Conservation (phyloP, 495 filamentous ascomycete genomes). For the Xylaria grammica region DNA sequence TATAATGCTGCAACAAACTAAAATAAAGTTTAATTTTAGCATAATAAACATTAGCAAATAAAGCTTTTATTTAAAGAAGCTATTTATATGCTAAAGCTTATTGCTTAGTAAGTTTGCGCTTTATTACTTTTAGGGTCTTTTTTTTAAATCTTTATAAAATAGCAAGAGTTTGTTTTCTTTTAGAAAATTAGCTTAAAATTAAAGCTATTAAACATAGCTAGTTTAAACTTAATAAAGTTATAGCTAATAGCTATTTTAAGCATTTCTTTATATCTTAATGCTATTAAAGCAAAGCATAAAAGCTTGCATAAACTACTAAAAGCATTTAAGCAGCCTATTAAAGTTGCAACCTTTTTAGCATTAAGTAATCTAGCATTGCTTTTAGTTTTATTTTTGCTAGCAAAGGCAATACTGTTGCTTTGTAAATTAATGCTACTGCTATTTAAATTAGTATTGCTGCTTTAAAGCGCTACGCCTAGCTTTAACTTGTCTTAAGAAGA, state of each 20-base stretch:
- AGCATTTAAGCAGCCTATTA: no score
- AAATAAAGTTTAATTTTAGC: background rate
- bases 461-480: no score
- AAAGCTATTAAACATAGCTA: background rate
- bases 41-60: background rate
- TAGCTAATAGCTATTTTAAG: background rate
- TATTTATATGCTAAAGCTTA: slow-evolving; percentile 4
- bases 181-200: background rate
- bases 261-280: no score
- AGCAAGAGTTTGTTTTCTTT: background rate
- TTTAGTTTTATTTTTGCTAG: no score
- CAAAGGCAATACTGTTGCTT: no score
- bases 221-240: background rate
- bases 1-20: background rate
- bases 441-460: no score
- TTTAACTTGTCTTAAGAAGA: no score
- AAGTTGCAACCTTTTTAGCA: no score
- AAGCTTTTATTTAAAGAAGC: background rate
- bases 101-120: background rate
- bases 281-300: no score
- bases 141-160: background rate
- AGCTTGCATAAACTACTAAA: no score
- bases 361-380: no score
- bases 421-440: no score
- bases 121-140: background rate